Evolutionary conservation across 768 basidiomycete genomes (phyloP), one percentile per base, ranked within the genome.

Genomic region (Lactarius trivialis): DNA sequence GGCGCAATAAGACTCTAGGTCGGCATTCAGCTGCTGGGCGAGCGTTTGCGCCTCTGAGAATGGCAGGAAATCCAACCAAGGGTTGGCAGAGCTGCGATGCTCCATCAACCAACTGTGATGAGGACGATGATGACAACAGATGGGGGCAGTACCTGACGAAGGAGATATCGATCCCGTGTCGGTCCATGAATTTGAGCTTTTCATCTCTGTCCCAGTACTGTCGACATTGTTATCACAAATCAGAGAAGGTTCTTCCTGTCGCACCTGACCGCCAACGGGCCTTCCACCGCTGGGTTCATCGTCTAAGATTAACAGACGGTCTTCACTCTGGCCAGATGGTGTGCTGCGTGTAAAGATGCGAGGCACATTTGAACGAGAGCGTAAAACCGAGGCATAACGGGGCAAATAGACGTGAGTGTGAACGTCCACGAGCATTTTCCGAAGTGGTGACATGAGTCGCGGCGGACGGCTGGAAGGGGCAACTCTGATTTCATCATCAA

Each of bases 361-460:
- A 26, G 91, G 90, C 1, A 83, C 86, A 17, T 76, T 71, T 3
- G 80, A 73, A 45, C 92, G 82, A 36, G 82, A 77, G 45, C 89
- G 81, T 51, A 93, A 76, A 55, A 91, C 74, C 0, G 84, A 76
- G 21, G 85, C 82, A 72, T 94, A 93, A 36, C 88, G 80, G 2
- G 91, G 89, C 21, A 91, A 81, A 70, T 91, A 94, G 45, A 93
- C 82, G 66, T 94, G 92, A 4, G 89, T 90, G 77, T 94, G 92
- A 34, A 94, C 77, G 75, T 94, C 92, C 50, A 94, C 82, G 49
- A 90, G 74, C 1, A 84, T 76, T 33, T 68, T 66, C 43, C 66
- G 71, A 37, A 72, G 39, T 8, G 58, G 39, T 6, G 58, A 66
- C 58, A 60, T 65, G 2, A 4, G n/a, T n/a, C n/a, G 15, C 58